These are phyloP conservation scores for Aspergillus diversus DNA, from an alignment of 495 filamentous ascomycete species.

Conservation along the genomic window DNA sequence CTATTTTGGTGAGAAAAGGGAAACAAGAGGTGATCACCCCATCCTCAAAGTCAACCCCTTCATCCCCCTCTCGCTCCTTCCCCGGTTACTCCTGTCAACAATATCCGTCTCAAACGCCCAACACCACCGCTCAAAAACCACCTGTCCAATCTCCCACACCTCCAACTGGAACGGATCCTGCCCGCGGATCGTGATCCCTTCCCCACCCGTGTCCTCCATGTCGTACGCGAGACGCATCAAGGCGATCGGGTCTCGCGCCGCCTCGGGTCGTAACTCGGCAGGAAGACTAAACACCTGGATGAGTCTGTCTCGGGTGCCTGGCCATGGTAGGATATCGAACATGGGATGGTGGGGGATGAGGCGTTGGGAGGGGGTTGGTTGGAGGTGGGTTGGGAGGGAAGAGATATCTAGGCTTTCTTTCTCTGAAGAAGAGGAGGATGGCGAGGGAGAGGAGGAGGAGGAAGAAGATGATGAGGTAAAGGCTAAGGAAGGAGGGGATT, in stretches of 20 bases:
- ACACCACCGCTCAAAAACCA: slow-evolving; percentile 55
- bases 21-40: not conserved
- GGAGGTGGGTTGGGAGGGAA: slow-evolving; percentile 32
- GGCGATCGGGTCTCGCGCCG: slow-evolving; percentile 38
- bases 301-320: slow-evolving; percentile 46
- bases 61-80: slow-evolving; percentile 32
- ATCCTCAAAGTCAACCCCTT: not conserved
- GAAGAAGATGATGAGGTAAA: slow-evolving; percentile 20
- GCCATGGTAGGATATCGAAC: slow-evolving; percentile 55
- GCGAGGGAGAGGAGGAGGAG: slow-evolving; percentile 21
- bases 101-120: slow-evolving; percentile 50
- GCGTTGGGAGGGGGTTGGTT: slow-evolving; percentile 31
- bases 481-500: slow-evolving; percentile 38
- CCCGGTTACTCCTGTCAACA: slow-evolving; percentile 45
- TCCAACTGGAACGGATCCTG: slow-evolving; percentile 39
- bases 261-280: slow-evolving; percentile 36
- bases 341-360: slow-evolving; percentile 52
- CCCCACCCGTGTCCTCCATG: slow-evolving; percentile 47
- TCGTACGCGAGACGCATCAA: slow-evolving; percentile 48
- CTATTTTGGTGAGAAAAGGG: not conserved
- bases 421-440: not conserved
- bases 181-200: slow-evolving; percentile 44
- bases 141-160: slow-evolving; percentile 52
- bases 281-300: slow-evolving; percentile 47
- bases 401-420: slow-evolving; percentile 12